These are phyloP conservation scores for Saccharomycopsis javanensis DNA, from an alignment of 805 yeast genomes.

Conservation along the genomic window DNA sequence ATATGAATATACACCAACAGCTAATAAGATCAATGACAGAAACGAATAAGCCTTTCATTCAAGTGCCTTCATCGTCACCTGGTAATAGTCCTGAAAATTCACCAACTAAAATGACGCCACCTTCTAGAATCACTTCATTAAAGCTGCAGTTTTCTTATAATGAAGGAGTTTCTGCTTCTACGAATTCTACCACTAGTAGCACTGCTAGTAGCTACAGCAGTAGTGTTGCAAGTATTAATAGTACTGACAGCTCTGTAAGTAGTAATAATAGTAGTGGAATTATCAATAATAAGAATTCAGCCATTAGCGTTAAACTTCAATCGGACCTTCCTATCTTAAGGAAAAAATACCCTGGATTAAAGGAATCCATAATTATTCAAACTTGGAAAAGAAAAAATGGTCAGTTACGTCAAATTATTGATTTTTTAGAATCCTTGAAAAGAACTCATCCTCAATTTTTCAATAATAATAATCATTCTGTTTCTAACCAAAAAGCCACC, in stretches of 20 bases:
- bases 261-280: background rate
- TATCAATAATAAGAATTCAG: background rate
- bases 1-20: background rate
- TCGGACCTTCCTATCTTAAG: conserved; percentile 26
- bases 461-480: background rate
- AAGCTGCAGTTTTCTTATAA: conserved; percentile 2
- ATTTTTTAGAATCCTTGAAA: conserved; percentile 24
- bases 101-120: background rate
- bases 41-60: conserved; percentile 11
- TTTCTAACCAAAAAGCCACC: background rate
- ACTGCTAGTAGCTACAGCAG: background rate
- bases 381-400: conserved; percentile 26
- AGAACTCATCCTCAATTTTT: conserved; percentile 18
- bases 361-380: conserved; percentile 25
- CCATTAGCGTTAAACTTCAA: conserved; percentile 18
- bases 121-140: background rate
- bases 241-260: background rate
- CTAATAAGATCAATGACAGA: background rate
- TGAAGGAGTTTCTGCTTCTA: background rate
- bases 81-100: conserved; percentile 1
- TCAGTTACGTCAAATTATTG: conserved; percentile 27
- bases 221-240: background rate
- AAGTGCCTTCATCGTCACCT: conserved; percentile 17
- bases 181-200: background rate
- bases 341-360: conserved; percentile 27